These are phyloP conservation scores for Escallonia rubra DNA, from an alignment of 129 eudicot genomes.

Conservation along the genomic window DNA sequence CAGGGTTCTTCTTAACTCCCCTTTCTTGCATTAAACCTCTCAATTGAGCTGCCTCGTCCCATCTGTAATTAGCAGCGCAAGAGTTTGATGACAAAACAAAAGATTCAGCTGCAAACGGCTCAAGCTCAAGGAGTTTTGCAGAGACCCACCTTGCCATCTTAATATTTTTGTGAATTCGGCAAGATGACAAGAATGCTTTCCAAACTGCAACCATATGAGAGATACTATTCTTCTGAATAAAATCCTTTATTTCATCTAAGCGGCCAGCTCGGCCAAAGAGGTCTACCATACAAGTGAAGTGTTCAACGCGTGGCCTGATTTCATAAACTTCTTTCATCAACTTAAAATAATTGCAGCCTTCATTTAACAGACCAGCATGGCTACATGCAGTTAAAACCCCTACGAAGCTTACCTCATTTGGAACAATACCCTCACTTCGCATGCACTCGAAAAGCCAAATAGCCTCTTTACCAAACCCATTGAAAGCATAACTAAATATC, in stretches of 20 bases:
- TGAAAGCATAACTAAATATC: constrained; percentile 60
- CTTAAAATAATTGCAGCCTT: constrained; percentile 56
- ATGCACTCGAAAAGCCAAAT: constrained; percentile 47
- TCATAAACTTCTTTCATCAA: constrained; percentile 60
- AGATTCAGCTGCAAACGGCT: constrained; percentile 35
- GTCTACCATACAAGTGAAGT: constrained; percentile 81
- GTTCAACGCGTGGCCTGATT: constrained; percentile 54
- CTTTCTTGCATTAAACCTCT: constrained; percentile 57
- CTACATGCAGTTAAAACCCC: constrained; percentile 66
- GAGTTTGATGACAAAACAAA: constrained; percentile 58
- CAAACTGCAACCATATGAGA: constrained; percentile 58
- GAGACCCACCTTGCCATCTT: constrained; percentile 64
- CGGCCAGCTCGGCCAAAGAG: constrained; percentile 75
- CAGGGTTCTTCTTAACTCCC: constrained; percentile 62
- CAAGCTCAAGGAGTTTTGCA: constrained; percentile 53
- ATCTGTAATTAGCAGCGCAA: constrained; percentile 41
- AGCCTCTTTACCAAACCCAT: constrained; percentile 64
- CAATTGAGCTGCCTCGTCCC: constrained; percentile 68
- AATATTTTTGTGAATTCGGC: constrained; percentile 57
- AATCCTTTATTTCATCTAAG: constrained; percentile 47
- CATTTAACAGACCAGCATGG: constrained; percentile 65
- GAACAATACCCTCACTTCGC: constrained; percentile 47
- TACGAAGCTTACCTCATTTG: constrained; percentile 66
- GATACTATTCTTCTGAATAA: constrained; percentile 54
- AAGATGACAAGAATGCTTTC: constrained; percentile 59